phyloP scores from a whole-genome alignment of 495 filamentous ascomycete genomes.

The Annulohypoxylon stygium region DNA sequence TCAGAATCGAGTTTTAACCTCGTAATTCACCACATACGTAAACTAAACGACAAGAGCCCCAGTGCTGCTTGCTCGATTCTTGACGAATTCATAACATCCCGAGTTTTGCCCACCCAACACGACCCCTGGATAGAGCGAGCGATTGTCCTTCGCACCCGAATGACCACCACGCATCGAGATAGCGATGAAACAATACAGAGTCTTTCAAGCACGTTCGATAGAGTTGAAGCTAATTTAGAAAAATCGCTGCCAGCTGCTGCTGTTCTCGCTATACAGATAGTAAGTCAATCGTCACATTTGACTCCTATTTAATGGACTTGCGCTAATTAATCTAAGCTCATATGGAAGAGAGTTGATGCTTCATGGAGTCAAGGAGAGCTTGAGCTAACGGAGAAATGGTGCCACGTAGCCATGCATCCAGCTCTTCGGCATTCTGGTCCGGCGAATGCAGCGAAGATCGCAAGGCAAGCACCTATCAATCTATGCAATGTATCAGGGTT shows the following conservation, averaged over 20 bases:
- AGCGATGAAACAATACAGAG: constrained; percentile 43
- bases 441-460: constrained; percentile 74
- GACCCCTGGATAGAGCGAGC: constrained; percentile 47
- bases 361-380: constrained; percentile 66
- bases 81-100: constrained; percentile 68
- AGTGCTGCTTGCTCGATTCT: constrained; percentile 67
- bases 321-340: constrained; percentile 63
- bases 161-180: constrained; percentile 40
- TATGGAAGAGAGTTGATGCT: constrained; percentile 81
- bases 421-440: constrained; percentile 74
- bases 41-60: constrained; percentile 68
- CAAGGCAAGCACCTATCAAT: constrained; percentile 65
- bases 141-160: constrained; percentile 45
- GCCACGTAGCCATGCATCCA: constrained; percentile 72
- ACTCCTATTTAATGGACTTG: background rate
- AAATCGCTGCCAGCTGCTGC: constrained; percentile 65
- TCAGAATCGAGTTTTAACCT: constrained; percentile 75
- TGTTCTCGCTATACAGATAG: constrained; percentile 78
- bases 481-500: constrained; percentile 10
- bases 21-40: constrained; percentile 76
- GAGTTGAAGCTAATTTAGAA: constrained; percentile 37
- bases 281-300: constrained; percentile 46
- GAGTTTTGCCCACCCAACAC: constrained; percentile 53
- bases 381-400: constrained; percentile 75
- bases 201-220: constrained; percentile 42